phyloP scores from a whole-genome alignment of 2,329 filamentous ascomycete species.

The Trichophyton verrucosum region DNA sequence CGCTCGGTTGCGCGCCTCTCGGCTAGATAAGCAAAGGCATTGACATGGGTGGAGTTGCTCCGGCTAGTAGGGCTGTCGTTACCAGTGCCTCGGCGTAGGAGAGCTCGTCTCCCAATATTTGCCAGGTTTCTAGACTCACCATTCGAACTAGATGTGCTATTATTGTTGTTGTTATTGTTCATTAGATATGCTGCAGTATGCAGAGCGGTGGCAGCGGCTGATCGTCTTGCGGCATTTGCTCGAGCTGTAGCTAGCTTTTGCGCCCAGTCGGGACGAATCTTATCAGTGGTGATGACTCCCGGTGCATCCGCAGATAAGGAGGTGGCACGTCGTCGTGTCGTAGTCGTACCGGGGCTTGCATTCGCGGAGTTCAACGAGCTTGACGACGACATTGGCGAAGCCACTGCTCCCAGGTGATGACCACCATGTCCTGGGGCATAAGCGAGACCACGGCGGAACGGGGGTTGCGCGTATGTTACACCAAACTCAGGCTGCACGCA shows the following conservation, averaged over 20 bases:
- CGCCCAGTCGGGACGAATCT: conserved; percentile 86
- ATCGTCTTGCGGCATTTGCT: conserved; percentile 70
- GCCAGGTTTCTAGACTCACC: conserved; percentile 41
- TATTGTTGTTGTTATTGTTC: conserved; percentile 28
- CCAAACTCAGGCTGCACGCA: conserved; percentile 92
- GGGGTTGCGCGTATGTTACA: conserved; percentile 82
- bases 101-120: conserved; percentile 47
- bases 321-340: conserved; percentile 46
- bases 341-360: conserved; percentile 24
- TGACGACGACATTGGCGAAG: conserved; percentile 73
- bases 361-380: conserved; percentile 58
- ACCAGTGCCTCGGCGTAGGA: conserved; percentile 31
- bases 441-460: conserved; percentile 70
- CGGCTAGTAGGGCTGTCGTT: conserved; percentile 25
- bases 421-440: conserved; percentile 47
- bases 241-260: conserved; percentile 76
- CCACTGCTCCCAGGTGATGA: conserved; percentile 41
- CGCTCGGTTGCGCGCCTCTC: conserved; percentile 31
- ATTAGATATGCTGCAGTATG: conserved; percentile 93
- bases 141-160: conserved; percentile 26
- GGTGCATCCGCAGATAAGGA: conserved; percentile 72
- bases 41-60: conserved; percentile 29
- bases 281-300: conserved; percentile 83
- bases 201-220: conserved; percentile 83
- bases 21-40: conserved; percentile 36